Evolutionary conservation across 805 yeast species (phyloP), one percentile per base, ranked within the genome.

Genomic region (Yamadazyma phyllophila): DNA sequence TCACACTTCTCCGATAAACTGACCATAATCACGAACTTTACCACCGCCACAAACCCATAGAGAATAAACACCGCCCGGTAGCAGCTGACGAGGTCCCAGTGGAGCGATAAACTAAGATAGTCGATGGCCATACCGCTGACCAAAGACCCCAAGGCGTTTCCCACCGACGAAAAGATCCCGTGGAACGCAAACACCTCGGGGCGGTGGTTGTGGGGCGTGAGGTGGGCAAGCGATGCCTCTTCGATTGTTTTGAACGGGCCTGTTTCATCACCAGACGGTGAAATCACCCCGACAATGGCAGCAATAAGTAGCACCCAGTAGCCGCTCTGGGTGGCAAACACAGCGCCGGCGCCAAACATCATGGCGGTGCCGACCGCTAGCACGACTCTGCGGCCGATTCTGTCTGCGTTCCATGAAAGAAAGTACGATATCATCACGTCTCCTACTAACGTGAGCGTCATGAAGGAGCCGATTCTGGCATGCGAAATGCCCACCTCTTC

Each of bases 241-340:
- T 89, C 96, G 26, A 89, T 81, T 0, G 94, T 80, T 58, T 86
- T 84, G 63, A 89, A 89, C 0, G 96, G 96, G 0, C 96, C 96
- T 0, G 91, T 88, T 58, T 89, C 96, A 57, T 84, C 90, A 17
- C 96, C 96, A 26, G 88, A 81, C 1, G 96, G 94, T 2, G 96
- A 86, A 7, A 89, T 85, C 13, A 89, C 96, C 1, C 96, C 96
- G 26, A 87, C 47, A 2, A 87, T 77, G 2, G 96, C 94, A 7
- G 94, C 94, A 2, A 73, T 17, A 15, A 89, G 65, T 33, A 89
- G 67, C 1, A 84, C 50, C 51, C 65, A 58, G 60, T 71, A 88
- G 52, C 78, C 77, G 29, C 78, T 71, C 48, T 72, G 69, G 17
- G 66, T 64, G n/a, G 83, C 77, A 60, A 89, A 89, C 0, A 78